Evolutionary conservation across 2,329 filamentous ascomycete genomes (phyloP), one percentile per base, ranked within the genome.

Genomic region (Pseudogymnoascus sp.): DNA sequence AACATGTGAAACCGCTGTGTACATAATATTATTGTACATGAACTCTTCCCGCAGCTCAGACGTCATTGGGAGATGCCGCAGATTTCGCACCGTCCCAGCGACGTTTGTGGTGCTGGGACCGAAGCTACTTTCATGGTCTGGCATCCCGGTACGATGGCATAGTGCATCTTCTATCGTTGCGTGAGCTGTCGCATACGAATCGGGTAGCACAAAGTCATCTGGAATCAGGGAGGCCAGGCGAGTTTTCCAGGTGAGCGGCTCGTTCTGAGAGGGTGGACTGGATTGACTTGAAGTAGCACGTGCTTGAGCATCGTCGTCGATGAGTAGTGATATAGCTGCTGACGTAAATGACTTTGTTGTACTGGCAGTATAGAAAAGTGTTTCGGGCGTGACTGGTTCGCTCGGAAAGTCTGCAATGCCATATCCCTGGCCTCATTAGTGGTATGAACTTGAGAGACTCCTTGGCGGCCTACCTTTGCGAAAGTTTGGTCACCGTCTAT

Each of bases 331-430:
- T 2, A 86, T 69, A 0, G 76, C 74, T 0, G 81, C 81, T 1
- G 79, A 77, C 0, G 78, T 80, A 55, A 83, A 77, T 2, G 81
- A 79, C 68, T 86, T 86, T 19, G 81, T 83, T 1, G 78, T 84
- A 42, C 81, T 84, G 1, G 78, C 84, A 2, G 75, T 76, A 63
- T 80, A 82, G 72, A 81, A 85, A 2, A 85, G 73, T 0, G 82
- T 84, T 30, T 79, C 72, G 0, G 78, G 69, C 0, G 75, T 80
- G 7, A 77, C 76, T 0, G 73, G 70, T 0, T 71, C 75, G 4
- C 70, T 71, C 4, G 77, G 71, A 4, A 76, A 69, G n/a, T 64
- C 63, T 60, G 74, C 68, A 66, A 77, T 64, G 64, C 79, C 71
- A 65, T 76, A 73, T 33, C 75, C 75, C 77, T 79, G 30, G 23